Percentiles rank a stretch among this genome's conserved stretches.
Evolutionary conservation across 2,329 filamentous ascomycete genomes (phyloP).

Genomic region (Aspergillus versicolor): DNA sequence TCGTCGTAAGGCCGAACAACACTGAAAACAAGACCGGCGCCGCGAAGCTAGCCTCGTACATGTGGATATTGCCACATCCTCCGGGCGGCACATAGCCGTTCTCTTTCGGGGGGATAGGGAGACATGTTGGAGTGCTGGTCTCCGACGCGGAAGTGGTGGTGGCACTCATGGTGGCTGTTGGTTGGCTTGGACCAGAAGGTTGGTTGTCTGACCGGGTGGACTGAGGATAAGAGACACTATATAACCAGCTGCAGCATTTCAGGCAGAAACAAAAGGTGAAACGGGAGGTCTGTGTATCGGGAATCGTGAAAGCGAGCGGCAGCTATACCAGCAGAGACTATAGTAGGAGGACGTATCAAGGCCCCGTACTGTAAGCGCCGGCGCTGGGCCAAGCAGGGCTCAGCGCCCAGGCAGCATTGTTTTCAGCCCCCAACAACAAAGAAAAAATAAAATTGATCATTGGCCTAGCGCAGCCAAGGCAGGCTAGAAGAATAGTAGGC

Average conservation of each 20-base stretch:
- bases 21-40: slow-evolving; percentile 32
- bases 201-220: neutral
- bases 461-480: no score
- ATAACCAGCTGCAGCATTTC: neutral
- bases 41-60: slow-evolving; percentile 33
- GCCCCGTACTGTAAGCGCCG: no score
- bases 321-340: no score
- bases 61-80: slow-evolving; percentile 34
- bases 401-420: no score
- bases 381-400: no score
- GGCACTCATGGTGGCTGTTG: slow-evolving; percentile 4
- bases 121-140: slow-evolving; percentile 15
- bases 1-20: slow-evolving; percentile 31
- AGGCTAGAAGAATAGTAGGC: no score
- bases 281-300: neutral
- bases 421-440: no score
- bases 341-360: no score
- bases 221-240: neutral
- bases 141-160: neutral
- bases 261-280: neutral
- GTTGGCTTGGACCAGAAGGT: neutral
- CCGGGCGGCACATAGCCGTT: slow-evolving; percentile 39
- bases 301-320: neutral
- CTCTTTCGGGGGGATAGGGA: slow-evolving; percentile 29
- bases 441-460: no score